Base-by-base conservation (phyloP, 139 green algal species). In the Nannochloris sp. region DNA sequence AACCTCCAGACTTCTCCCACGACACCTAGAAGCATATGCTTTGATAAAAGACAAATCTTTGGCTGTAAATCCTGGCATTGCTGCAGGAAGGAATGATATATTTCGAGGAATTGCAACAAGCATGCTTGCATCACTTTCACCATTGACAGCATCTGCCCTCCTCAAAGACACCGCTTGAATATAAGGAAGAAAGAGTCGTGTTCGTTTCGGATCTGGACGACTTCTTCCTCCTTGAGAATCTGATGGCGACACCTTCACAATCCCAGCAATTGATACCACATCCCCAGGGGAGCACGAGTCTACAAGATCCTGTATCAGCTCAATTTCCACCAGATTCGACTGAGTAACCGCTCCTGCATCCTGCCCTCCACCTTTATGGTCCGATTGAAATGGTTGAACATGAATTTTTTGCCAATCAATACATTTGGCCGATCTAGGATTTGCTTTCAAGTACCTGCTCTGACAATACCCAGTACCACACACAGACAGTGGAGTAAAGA, bases 131-230 rank as follows among this genome's bases (percentile, higher is more conserved):
- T 49, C 25, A 60, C 23, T 15, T 8, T 21, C 11, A 24, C 44
- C 51, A 29, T 48, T n/a, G 16, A 60, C 5, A 9, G 24, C 46
- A 48, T 34, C 55, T 31, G 50, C 27, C 25, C n/a, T 48, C 25
- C 56, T 43, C 1, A 96, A 64, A 1, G 91, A 95, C 9, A 95
- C 37, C 0, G 88, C 91, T 8, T 97, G 82, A 51, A 97, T n/a
- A 67, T 93, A 97, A 21, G 96, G 80, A 25, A 94, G 64, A 71
- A 95, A 95, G 21, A 97, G 64, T 49, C 67, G 71, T 44, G 86
- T 72, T 68, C 80, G 61, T 23, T 69, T 78, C 11, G 62, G 60
- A 5, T 68, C 61, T 40, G 69, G 66, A 5, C 56, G 70, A 34
- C n/a, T 23, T 36, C 48, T 40, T 19, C 44, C 48, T 44, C 68